phyloP scores from a whole-genome alignment of 371 early-diverging fungal species.

The Circinella umbellata region DNA sequence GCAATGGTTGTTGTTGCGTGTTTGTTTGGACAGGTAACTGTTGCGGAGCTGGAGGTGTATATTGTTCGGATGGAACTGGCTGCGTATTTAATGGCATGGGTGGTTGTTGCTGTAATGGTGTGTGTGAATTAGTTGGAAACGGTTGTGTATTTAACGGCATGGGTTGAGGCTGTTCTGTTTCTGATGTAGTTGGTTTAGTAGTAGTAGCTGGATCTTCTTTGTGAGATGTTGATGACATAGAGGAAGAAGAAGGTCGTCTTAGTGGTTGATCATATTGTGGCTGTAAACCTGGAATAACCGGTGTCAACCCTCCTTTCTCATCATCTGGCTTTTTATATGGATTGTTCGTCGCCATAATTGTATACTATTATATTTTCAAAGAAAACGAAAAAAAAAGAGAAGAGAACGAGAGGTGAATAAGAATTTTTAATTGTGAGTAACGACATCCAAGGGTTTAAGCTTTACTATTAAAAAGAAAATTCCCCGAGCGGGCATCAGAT shows the following conservation, averaged over 20 bases:
- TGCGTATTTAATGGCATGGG: neutral
- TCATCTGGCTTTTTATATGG: neutral
- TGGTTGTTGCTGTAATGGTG: neutral
- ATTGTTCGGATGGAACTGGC: no score
- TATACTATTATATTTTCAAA: neutral
- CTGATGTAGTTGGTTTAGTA: neutral
- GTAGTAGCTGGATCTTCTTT: neutral
- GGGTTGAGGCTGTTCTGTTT: neutral
- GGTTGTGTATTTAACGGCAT: no score
- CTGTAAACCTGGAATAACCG: neutral
- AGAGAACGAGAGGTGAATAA: neutral
- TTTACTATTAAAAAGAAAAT: no score
- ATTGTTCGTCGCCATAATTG: neutral
- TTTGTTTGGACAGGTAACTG: neutral
- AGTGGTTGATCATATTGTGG: slow-evolving; percentile 3
- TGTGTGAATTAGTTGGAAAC: no score
- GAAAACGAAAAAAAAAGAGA: neutral
- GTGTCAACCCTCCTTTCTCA: neutral
- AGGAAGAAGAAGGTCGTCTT: neutral
- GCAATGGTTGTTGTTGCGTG: neutral
- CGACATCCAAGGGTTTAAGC: neutral
- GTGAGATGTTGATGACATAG: neutral
- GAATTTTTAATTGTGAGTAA: neutral
- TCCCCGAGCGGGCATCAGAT: no score
- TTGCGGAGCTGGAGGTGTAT: no score